These are phyloP conservation scores for Crithidia brevicula DNA, from an alignment of 208 protist genomes.

Conservation along the genomic window DNA sequence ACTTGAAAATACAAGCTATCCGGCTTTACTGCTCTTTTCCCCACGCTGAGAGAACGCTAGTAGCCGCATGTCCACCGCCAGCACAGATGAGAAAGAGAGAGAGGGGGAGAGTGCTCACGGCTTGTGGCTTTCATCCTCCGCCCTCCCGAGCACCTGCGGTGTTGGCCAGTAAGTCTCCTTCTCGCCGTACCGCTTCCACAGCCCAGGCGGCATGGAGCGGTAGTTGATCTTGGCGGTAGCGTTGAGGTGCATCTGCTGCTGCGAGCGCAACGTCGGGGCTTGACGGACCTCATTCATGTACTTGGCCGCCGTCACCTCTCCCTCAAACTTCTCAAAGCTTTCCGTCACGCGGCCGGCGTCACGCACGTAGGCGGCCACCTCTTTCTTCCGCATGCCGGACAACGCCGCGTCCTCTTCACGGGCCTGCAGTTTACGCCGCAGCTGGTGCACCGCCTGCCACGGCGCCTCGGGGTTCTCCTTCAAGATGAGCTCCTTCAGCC, in stretches of 20 bases:
- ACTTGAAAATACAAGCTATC: neutral
- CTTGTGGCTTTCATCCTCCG: conserved; percentile 50
- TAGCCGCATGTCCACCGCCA: no score
- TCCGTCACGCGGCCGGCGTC: conserved; percentile 73
- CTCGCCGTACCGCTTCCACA: conserved; percentile 89
- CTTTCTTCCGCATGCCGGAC: conserved; percentile 72
- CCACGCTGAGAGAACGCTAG: neutral
- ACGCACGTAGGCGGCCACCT: conserved; percentile 68
- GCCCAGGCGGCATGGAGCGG: conserved; percentile 84
- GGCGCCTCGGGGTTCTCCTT: conserved; percentile 60
- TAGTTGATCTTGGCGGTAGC: conserved; percentile 90
- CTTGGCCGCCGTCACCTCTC: conserved; percentile 76
- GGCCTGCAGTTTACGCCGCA: conserved; percentile 41
- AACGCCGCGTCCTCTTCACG: conserved; percentile 52
- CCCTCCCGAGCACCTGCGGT: conserved; percentile 60
- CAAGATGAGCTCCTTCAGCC: conserved; percentile 54
- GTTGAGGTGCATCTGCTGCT: conserved; percentile 91
- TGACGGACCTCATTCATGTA: conserved; percentile 87
- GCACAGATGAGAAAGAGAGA: conserved; percentile 20
- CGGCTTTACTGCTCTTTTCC: neutral
- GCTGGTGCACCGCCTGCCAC: conserved; percentile 59
- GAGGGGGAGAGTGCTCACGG: no score
- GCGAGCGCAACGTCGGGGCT: conserved; percentile 76
- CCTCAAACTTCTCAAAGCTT: conserved; percentile 87
- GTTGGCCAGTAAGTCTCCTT: conserved; percentile 79